Evolutionary conservation across 306 rosid genomes (phyloP), one percentile per base, ranked within the genome.

Genomic region (Notholithocarpus densiflorus): DNA sequence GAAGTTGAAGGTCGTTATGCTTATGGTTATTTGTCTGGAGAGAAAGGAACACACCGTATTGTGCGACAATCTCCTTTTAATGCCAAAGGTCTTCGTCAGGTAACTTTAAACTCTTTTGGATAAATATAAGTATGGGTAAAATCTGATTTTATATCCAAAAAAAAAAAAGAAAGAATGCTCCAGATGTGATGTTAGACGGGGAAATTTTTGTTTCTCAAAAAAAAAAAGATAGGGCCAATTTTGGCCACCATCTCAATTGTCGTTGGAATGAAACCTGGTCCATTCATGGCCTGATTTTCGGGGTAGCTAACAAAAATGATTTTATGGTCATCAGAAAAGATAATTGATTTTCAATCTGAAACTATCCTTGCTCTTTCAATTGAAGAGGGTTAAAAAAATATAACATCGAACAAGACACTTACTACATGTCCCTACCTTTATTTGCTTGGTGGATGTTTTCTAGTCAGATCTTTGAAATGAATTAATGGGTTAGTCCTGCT

Each of bases 21-120:
- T 53, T 94, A 92, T 76, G 98, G 98, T 23, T 94, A 94, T 82
- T 81, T 94, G 82, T 94, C 97, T 9, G 98, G 98, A 79, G 98
- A 94, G 83, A 94, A 94, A 84, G 98, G 98, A 80, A 94, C 98
- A 2, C 97, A 94, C 79, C 93, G 98, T 64, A 89, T 91, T 72
- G 97, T 92, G 69, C 84, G 98, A 32, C 98, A 92, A 82, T 95
- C 98, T 72, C 98, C 98, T 75, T 95, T 92, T 81, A 95, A 92
- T 87, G 82, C 98, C 72, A 95, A 92, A 84, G 98, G 98, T 75
- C 97, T 92, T 77, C 97, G 98, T 68, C 98, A 95, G 98, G 98
- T 95, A 88, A 76, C 73, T 65, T 32, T 57, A 32, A 64, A 75
- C 43, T 18, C 56, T 56, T 65, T 52, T 76, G 18, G 71, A 27